Base-by-base conservation (phyloP, 164 flowering plant genomes). In the Aristolochia contorta region DNA sequence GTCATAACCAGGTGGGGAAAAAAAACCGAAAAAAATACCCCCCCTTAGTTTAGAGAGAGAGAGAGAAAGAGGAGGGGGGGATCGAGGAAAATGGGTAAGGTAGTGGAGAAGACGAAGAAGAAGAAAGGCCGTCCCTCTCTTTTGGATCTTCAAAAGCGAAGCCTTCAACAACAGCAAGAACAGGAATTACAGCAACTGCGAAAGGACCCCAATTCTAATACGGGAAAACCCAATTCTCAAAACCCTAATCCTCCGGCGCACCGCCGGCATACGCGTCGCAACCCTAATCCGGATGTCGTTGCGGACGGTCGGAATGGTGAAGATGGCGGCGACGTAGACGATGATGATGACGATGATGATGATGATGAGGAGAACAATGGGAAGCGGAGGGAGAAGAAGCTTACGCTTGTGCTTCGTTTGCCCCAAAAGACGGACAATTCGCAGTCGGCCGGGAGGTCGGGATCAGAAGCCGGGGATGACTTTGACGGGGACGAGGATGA, bases 121-220 rank as follows among this genome's bases (percentile, higher is more conserved):
- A 88, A 84, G 75, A 84, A 85, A 82, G 97, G 95, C 46, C 82
- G 97, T 0, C 97, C 97, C 19, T 81, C 92, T 56, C 82, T 85
- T 12, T 33, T 79, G 16, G 91, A 83, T 67, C 81, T 85, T 56
- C 89, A 87, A 62, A 79, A 79, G 56, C 82, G 91, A 53, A 62
- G 54, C 50, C 79, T 77, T 66, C 66, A 59, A 22, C 71, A 69
- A 54, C 80, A 79, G 47, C 63, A 67, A 6, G 62, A 64, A 49
- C 58, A 71, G 54, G 65, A 61, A 41, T 56, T 51, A 12, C 66
- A 70, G n/a, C 61, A 67, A 52, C 50, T 59, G 47, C 57, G 14
- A 10, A 53, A 20, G 47, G 47, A 33, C 47, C 70, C 64, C 24
- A 57, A 70, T 60, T 65, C 73, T 49, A 60, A 62, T 61, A 54